A percentile compares a stretch with the other conserved stretches of the same genome.
These are phyloP conservation scores for Tolypocladium nubicola DNA, from an alignment of 2,329 filamentous ascomycete genomes.

Conservation along the genomic window DNA sequence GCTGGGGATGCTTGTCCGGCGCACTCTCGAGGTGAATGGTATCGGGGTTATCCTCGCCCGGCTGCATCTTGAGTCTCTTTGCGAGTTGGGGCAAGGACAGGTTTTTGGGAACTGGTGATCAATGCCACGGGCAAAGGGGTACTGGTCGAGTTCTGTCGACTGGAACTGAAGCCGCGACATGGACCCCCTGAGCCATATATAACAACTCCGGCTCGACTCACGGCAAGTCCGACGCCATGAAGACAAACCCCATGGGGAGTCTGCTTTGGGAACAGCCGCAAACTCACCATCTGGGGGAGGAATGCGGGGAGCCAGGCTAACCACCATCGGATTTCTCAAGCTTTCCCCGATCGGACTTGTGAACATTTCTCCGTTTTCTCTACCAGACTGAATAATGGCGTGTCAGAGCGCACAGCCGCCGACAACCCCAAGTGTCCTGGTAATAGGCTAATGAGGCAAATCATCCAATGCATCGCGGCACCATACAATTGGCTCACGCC, in stretches of 20 bases:
- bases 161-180: neutral
- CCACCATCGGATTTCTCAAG: neutral
- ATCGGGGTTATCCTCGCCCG: conserved; percentile 3
- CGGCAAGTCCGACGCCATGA: neutral
- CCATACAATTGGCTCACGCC: neutral
- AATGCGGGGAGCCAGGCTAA: neutral
- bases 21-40: conserved; percentile 1
- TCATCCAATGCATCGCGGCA: neutral
- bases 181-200: neutral
- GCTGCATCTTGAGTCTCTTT: neutral
- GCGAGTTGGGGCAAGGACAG: neutral
- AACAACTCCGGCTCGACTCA: neutral
- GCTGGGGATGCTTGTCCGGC: neutral
- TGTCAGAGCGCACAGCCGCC: neutral
- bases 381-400: neutral
- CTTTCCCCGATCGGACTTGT: conserved; percentile 1
- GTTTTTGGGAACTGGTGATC: neutral
- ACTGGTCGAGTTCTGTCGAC: neutral
- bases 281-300: neutral
- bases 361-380: conserved; percentile 1
- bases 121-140: neutral
- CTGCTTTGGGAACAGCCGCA: neutral
- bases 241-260: neutral
- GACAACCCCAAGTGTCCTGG: neutral
- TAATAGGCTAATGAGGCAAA: neutral